These are phyloP conservation scores for Xylaria sp. DNA, from an alignment of 2,329 filamentous ascomycete species.

Conservation along the genomic window DNA sequence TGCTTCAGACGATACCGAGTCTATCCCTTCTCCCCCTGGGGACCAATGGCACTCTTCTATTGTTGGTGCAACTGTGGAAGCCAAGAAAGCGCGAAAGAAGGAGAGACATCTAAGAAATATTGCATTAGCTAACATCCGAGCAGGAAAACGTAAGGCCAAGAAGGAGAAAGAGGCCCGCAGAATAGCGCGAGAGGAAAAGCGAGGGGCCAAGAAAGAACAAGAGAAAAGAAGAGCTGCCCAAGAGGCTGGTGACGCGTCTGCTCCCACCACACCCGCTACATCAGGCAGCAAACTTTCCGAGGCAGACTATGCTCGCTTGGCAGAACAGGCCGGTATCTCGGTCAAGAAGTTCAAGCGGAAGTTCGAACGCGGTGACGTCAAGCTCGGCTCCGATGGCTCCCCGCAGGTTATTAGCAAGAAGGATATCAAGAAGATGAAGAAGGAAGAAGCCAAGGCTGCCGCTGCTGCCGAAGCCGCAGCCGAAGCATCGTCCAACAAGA, in stretches of 20 bases:
- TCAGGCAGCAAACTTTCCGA: constrained; percentile 61
- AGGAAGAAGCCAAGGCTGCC: constrained; percentile 66
- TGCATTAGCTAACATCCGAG: constrained; percentile 45
- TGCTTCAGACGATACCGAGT: constrained; percentile 45
- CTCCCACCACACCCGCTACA: constrained; percentile 48
- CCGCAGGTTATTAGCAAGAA: constrained; percentile 79
- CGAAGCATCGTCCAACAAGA: constrained; percentile 66
- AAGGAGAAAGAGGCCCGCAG: constrained; percentile 46
- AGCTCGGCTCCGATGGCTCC: constrained; percentile 72
- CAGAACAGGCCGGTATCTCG: constrained; percentile 74
- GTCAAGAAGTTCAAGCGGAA: constrained; percentile 83
- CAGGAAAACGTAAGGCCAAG: constrained; percentile 54
- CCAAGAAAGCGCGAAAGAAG: constrained; percentile 49
- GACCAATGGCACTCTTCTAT: constrained; percentile 22
- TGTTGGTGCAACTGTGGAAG: constrained; percentile 38
- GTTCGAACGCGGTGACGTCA: constrained; percentile 79
- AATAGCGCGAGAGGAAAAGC: constrained; percentile 52
- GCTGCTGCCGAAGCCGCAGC: constrained; percentile 58
- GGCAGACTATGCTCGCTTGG: constrained; percentile 68
- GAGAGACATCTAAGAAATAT: constrained; percentile 43
- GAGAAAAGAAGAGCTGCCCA: constrained; percentile 35
- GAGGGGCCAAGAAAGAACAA: constrained; percentile 55
- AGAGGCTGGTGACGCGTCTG: constrained; percentile 48
- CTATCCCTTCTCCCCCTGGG: constrained; percentile 26
- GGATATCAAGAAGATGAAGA: constrained; percentile 78